Percentiles rank a stretch among this genome's conserved stretches.
Conservation (phyloP, 2,329 filamentous ascomycete genomes). For the Xylaria sp. region DNA sequence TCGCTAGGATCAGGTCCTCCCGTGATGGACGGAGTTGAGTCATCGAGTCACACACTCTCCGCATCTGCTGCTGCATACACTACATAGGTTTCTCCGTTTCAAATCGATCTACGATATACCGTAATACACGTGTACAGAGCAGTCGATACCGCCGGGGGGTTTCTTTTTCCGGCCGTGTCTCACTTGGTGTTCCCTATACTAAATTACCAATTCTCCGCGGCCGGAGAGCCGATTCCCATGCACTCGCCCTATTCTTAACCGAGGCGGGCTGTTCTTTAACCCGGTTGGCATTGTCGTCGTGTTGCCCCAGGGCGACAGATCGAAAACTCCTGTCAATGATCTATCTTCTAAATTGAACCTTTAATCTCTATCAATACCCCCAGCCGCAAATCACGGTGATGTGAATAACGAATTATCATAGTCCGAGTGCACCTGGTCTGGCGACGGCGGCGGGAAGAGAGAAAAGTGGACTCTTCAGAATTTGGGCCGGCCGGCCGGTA, state of each 20-base stretch:
- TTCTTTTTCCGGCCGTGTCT: neutral
- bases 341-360: neutral
- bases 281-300: neutral
- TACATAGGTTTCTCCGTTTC: neutral
- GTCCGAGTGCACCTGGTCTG: neutral
- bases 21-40: neutral
- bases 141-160: neutral
- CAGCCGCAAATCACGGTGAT: too few relatives aligned
- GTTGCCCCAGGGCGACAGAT: neutral
- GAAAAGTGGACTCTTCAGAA: conserved; percentile 6
- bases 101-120: neutral
- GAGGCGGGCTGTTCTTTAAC: neutral
- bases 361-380: neutral
- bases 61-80: neutral
- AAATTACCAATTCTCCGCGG: neutral
- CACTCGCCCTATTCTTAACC: neutral
- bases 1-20: neutral
- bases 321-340: neutral
- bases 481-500: conserved; percentile 8
- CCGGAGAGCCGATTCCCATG: neutral
- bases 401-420: neutral
- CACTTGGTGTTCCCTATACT: neutral
- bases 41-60: neutral
- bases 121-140: neutral
- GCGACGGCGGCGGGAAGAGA: neutral